phyloP scores from a whole-genome alignment of 192 early-diverging fungal genomes.

The Tieghemiomyces parasiticus region DNA sequence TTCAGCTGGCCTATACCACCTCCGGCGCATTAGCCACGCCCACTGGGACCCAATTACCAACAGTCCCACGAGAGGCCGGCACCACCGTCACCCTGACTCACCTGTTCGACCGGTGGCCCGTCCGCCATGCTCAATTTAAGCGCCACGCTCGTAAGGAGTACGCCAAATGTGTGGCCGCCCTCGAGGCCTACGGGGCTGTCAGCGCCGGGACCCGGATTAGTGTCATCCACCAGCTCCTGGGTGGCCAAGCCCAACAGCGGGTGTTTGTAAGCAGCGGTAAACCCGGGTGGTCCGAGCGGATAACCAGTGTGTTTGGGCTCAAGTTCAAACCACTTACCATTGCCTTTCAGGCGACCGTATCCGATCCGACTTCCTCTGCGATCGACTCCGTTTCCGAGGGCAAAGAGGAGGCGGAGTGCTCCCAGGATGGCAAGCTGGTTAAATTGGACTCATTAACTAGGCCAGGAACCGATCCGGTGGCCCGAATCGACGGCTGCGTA shows the following conservation, averaged over 20 bases:
- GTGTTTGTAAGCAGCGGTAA: constrained; percentile 14
- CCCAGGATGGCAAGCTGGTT: background rate
- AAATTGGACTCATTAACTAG: background rate
- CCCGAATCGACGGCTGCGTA: constrained; percentile 26
- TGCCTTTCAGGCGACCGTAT: constrained; percentile 23
- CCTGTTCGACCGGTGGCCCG: constrained; percentile 77
- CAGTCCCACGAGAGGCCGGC: constrained; percentile 48
- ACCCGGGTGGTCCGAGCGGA: constrained; percentile 17
- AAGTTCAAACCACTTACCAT: constrained; percentile 25
- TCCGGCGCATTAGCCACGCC: constrained; percentile 37
- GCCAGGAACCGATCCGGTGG: background rate
- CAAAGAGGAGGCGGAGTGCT: background rate
- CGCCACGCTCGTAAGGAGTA: constrained; percentile 71
- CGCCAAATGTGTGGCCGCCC: constrained; percentile 48
- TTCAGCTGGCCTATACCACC: constrained; percentile 49
- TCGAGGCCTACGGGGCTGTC: constrained; percentile 79
- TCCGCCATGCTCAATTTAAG: constrained; percentile 72
- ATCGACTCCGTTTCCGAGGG: constrained; percentile 15
- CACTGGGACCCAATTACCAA: no score
- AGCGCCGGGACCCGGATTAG: constrained; percentile 47
- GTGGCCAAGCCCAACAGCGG: constrained; percentile 10
- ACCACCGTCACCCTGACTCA: constrained; percentile 62
- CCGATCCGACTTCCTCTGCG: constrained; percentile 29
- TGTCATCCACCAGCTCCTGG: constrained; percentile 45
- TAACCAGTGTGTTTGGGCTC: constrained; percentile 62